Conservation (phyloP, 148 eudicot genomes). For the Silene conica region DNA sequence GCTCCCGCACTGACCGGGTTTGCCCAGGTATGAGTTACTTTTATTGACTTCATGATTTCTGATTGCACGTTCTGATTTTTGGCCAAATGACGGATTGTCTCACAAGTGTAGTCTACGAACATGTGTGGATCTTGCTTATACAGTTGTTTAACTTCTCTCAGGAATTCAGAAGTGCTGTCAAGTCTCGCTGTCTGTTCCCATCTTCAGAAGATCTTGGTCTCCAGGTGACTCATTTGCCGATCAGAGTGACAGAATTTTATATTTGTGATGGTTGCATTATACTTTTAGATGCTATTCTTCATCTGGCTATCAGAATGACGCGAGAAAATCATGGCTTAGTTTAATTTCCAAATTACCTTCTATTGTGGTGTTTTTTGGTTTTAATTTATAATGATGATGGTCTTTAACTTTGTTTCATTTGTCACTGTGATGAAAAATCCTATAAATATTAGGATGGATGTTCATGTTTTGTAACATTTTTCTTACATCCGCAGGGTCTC, state of each 20-base stretch:
- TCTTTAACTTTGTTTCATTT: neutral
- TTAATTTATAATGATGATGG: neutral
- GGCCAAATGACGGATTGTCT: neutral
- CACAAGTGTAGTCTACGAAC: neutral
- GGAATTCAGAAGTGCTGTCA: slow-evolving; percentile 43
- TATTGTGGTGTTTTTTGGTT: neutral
- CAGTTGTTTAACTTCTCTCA: slow-evolving; percentile 29
- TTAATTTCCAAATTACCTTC: neutral
- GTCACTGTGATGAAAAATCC: neutral
- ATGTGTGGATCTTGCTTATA: slow-evolving; percentile 14
- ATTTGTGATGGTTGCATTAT: neutral
- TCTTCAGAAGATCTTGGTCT: slow-evolving; percentile 33
- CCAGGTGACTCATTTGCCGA: slow-evolving; percentile 36
- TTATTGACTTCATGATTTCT: neutral
- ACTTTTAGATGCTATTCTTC: neutral
- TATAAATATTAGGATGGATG: slow-evolving; percentile 5
- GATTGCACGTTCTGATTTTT: slow-evolving; percentile 2
- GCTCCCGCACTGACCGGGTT: slow-evolving; percentile 35
- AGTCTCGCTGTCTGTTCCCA: slow-evolving; percentile 38
- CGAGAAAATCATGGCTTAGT: neutral
- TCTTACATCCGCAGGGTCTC: slow-evolving; percentile 40
- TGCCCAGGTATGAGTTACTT: slow-evolving; percentile 27
- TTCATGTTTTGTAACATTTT: neutral
- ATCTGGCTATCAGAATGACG: neutral
- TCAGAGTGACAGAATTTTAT: neutral